Evolutionary conservation across 2,329 filamentous ascomycete species (phyloP), one percentile per base, ranked within the genome.

Genomic region (Phaeosphaeria sp.): DNA sequence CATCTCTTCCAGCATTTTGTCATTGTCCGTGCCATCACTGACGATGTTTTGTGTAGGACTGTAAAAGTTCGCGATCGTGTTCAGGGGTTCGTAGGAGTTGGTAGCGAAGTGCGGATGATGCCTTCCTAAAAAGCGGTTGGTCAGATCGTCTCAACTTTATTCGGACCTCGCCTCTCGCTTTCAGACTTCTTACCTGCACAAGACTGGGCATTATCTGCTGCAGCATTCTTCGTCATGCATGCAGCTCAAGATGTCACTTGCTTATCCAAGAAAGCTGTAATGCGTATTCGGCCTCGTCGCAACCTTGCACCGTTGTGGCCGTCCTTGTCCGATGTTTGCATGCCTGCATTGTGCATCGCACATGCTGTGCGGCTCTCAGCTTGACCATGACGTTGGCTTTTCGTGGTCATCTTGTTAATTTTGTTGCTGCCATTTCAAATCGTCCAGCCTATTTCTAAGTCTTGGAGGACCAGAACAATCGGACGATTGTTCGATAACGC

Each of bases 81-180:
- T 42, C 24, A 22, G 25, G 40, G 40, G 42, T 40, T 53, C 43
- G 50, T 36, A 36, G 20, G 49, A 21, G 39, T 17, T 15, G 40
- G 40, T 36, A 46, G 51, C 43, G 43, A 44, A 9, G 25, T 40
- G 55, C 22, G 44, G 44, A 56, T 36, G 49, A 9, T 15, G 27
- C 7, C 42, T 13, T 33, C 43, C 42, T 44, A 44, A 39, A 44
- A 44, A 46, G 24, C 21, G 44, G 43, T 52, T 56, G 24, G 44
- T 46, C 20, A 56, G 53, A 17, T 27, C 44, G 30, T 27, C 55
- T 51, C 44, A 56, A 56, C 42, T 53, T 39, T 56, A 53, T 39
- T 49, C 45, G 36, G 50, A 56, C 51, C 15, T 22, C 49, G 36
- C 33, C 36, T 42, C 42, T 27, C 25, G 25, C 8, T 27, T 27